Evolutionary conservation across 2,329 filamentous ascomycete genomes (phyloP).

Genomic region (Phyllosticta ampelicida): DNA sequence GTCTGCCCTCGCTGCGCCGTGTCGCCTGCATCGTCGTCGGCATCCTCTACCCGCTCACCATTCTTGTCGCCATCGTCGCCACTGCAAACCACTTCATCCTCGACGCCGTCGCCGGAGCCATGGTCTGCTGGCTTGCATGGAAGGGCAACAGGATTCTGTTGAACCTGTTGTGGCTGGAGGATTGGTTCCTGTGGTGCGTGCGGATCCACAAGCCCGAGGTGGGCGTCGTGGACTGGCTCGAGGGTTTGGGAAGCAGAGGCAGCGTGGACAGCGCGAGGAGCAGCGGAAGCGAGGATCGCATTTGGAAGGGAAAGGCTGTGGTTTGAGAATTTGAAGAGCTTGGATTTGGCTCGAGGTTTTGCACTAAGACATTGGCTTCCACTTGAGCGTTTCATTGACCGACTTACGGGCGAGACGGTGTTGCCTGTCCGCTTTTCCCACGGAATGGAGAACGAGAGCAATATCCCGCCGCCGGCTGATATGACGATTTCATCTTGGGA

Average conservation of each 20-base stretch:
- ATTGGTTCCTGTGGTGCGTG: constrained; percentile 54
- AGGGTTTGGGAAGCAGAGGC: neutral
- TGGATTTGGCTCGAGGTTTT: too few relatives aligned
- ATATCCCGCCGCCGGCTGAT: too few relatives aligned
- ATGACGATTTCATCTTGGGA: too few relatives aligned
- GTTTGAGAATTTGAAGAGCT: neutral
- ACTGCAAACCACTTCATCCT: constrained; percentile 65
- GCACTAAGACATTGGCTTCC: neutral
- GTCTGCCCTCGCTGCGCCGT: constrained; percentile 41
- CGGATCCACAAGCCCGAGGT: constrained; percentile 52
- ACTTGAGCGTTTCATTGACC: neutral
- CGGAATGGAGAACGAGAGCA: too few relatives aligned
- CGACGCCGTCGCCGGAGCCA: constrained; percentile 57
- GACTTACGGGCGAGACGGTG: neutral
- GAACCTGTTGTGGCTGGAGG: constrained; percentile 55
- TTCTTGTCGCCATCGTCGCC: constrained; percentile 57
- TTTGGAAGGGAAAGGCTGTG: neutral
- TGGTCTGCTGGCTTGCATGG: constrained; percentile 57
- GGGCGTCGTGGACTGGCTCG: neutral
- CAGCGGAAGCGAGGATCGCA: neutral
- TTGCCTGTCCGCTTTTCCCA: neutral
- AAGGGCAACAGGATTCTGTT: constrained; percentile 42
- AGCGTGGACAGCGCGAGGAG: neutral
- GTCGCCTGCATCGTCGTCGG: constrained; percentile 41
- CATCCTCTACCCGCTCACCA: constrained; percentile 52